Percentiles rank a stretch among this genome's conserved stretches.
phyloP scores from a whole-genome alignment of 306 rosid genomes.

The Quercus berberidifolia region DNA sequence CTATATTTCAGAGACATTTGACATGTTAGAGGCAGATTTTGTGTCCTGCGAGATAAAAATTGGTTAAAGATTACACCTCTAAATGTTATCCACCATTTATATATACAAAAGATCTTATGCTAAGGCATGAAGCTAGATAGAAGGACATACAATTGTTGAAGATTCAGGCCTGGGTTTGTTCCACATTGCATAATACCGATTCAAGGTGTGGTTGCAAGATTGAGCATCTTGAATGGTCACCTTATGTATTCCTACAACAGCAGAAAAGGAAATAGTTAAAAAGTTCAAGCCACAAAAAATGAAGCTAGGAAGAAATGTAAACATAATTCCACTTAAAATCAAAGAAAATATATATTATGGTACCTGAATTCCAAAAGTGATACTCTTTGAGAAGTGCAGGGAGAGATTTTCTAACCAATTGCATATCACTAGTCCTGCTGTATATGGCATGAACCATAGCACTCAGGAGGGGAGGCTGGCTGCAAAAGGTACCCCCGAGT shows the following conservation, averaged over 20 bases:
- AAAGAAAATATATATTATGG: conserved; percentile 5
- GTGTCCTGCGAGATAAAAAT: conserved; percentile 48
- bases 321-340: conserved; percentile 3
- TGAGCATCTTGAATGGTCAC: conserved; percentile 54
- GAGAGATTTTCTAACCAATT: conserved; percentile 61
- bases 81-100: conserved; percentile 9
- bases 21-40: conserved; percentile 63
- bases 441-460: conserved; percentile 80
- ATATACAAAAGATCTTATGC: conserved; percentile 3
- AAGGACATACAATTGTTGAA: conserved; percentile 43
- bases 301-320: conserved; percentile 5
- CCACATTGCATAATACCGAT: conserved; percentile 90
- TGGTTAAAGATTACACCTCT: not conserved
- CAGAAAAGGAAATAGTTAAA: conserved; percentile 15
- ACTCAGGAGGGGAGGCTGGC: conserved; percentile 97
- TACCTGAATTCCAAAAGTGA: conserved; percentile 92
- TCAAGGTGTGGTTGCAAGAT: conserved; percentile 50
- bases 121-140: conserved; percentile 2
- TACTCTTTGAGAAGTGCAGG: conserved; percentile 81
- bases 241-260: conserved; percentile 56
- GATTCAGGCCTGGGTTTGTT: conserved; percentile 88
- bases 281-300: not conserved
- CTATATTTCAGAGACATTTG: conserved; percentile 39
- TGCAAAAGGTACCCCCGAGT: conserved; percentile 35
- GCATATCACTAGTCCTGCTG: conserved; percentile 50